phyloP scores from a whole-genome alignment of 371 early-diverging fungal species.

The Capniomyces stellatus region DNA sequence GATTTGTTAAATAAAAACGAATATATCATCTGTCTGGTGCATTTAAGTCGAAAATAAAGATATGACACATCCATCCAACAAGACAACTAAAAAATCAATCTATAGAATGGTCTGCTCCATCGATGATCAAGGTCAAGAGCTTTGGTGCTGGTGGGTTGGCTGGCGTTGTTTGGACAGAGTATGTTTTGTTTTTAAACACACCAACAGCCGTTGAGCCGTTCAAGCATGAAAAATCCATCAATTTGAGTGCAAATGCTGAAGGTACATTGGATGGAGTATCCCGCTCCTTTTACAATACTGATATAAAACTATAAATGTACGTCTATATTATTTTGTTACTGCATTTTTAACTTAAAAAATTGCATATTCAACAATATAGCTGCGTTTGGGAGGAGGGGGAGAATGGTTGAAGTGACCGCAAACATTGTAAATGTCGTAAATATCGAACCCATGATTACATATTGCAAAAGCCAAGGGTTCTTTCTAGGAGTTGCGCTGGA shows the following conservation, averaged over 20 bases:
- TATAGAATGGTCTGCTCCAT: neutral
- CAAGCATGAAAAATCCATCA: neutral
- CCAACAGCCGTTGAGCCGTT: neutral
- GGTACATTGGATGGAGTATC: too few species aligned
- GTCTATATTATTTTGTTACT: too few species aligned
- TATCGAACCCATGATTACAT: neutral
- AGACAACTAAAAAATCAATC: neutral
- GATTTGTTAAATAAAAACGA: too few species aligned
- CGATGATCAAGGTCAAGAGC: neutral
- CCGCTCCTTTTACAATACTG: too few species aligned
- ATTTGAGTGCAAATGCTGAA: too few species aligned
- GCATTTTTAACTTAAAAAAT: too few species aligned
- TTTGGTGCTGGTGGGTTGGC: neutral
- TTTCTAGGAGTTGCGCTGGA: neutral
- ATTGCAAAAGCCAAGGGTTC: neutral
- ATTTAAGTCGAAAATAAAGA: too few species aligned
- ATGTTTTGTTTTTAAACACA: neutral
- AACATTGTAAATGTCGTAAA: neutral
- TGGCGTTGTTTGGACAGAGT: neutral
- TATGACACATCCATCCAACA: too few species aligned
- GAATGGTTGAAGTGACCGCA: neutral
- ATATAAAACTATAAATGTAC: too few species aligned
- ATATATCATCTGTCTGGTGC: too few species aligned
- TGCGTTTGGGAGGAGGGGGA: neutral
- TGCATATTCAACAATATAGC: too few species aligned